Percentiles rank a stretch among this genome's conserved stretches.
Conservation (phyloP, 2,329 filamentous ascomycete genomes). For the Plectosphaerella plurivora region DNA sequence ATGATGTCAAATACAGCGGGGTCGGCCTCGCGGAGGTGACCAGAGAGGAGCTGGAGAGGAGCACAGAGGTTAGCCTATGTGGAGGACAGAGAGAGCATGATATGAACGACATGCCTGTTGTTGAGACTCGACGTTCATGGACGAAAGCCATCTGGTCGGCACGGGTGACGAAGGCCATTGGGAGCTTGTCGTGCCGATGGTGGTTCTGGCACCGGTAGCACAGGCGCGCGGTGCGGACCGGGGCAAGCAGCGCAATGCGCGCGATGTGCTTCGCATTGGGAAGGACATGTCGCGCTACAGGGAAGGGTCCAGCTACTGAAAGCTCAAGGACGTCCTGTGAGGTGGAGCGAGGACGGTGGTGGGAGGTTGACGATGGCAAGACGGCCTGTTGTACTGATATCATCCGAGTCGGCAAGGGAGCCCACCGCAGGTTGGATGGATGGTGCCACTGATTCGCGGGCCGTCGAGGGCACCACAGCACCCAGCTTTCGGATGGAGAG, state of each 20-base stretch:
- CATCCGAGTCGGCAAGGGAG: too few species aligned
- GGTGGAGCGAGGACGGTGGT: too few species aligned
- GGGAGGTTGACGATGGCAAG: too few species aligned
- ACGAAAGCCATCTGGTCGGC: conserved; percentile 37
- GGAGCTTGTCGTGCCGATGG: conserved; percentile 11
- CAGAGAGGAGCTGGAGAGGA: conserved; percentile 64
- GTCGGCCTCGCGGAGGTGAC: conserved; percentile 78
- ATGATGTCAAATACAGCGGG: conserved; percentile 84
- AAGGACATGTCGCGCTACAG: conserved; percentile 34
- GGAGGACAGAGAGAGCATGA: conserved; percentile 9
- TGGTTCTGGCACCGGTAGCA: neutral
- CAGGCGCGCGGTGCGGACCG: conserved; percentile 13
- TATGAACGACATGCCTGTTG: conserved; percentile 45
- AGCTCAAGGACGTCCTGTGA: too few species aligned
- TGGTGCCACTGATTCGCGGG: too few species aligned
- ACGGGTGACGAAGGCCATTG: conserved; percentile 3
- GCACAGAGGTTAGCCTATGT: conserved; percentile 10
- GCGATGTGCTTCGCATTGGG: conserved; percentile 40
- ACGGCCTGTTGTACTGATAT: too few species aligned
- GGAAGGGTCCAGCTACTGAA: too few species aligned
- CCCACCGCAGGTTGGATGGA: too few species aligned
- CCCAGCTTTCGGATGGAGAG: too few species aligned
- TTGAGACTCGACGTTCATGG: conserved; percentile 49
- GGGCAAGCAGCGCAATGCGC: conserved; percentile 38
- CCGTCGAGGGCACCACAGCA: too few species aligned